Evolutionary conservation across 805 yeast genomes (phyloP), one percentile per base, ranked within the genome.

Genomic region (Zygosaccharomyces rouxii): DNA sequence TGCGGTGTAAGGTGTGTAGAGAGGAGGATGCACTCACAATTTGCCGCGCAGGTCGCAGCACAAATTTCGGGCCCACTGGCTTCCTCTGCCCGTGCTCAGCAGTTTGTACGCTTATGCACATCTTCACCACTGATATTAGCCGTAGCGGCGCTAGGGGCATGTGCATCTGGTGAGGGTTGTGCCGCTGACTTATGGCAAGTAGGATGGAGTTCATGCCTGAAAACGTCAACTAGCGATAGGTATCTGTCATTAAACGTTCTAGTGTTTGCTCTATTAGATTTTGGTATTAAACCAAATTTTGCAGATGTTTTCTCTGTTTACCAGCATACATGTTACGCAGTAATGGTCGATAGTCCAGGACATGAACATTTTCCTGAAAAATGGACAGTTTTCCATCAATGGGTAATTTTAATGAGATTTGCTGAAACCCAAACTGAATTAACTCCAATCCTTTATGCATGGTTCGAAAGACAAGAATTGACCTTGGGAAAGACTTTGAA

Each of bases 361-460:
- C 30, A 19, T 14, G 18, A n/a, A 14, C 35, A 21, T 21, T 28
- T 28, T 22, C 26, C 26, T 7, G 55, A 54, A 35, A 37, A 46
- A 3, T 53, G 57, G 58, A 16, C 46, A 13, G 47, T 48, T 4
- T 53, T 55, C 30, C 52, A 53, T 29, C 38, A 46, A 14, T 55
- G 55, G 52, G 55, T 49, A 7, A 40, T 42, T 11, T 43, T 55
- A 35, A 30, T 53, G 40, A 22, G 55, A 9, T n/a, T 41, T 18
- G 37, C 48, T 4, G 44, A 48, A 22, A 47, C 42, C 19, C 49
- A 41, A 21, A 50, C 37, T 18, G 51, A 47, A 29, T 25, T 42
- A n/a, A 47, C 51, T 7, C 39, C 45, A 30, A 26, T 44, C 3
- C 35, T 50, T 7, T 47, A 44, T 29, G 46, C 37, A 14, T 50